Conservation (phyloP, 495 filamentous ascomycete species). For the Aspergillus taichungensis region DNA sequence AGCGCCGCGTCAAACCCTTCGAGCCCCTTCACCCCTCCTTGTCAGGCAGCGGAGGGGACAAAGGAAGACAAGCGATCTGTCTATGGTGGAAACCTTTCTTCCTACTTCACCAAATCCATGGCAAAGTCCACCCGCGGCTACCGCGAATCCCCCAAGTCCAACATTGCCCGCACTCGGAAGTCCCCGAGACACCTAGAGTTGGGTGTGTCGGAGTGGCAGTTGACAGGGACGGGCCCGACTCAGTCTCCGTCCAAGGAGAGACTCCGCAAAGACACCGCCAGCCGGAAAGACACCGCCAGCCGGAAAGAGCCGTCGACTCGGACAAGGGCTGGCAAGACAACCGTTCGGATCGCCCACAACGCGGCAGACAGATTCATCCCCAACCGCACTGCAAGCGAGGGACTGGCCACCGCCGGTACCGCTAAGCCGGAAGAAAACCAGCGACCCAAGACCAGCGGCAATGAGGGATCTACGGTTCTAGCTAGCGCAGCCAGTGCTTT, state of each 20-base stretch:
- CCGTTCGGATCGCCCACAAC: constrained; percentile 62
- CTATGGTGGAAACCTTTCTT: constrained; percentile 63
- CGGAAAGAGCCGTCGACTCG: constrained; percentile 55
- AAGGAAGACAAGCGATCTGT: constrained; percentile 46
- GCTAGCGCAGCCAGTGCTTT: constrained; percentile 59
- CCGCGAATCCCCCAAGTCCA: constrained; percentile 84
- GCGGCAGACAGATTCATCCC: constrained; percentile 95
- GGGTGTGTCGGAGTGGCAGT: constrained; percentile 83
- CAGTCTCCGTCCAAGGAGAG: constrained; percentile 67
- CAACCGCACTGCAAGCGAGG: constrained; percentile 81
- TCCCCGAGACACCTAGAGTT: constrained; percentile 79
- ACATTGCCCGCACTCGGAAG: constrained; percentile 67
- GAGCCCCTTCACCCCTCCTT: constrained; percentile 75
- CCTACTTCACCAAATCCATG: constrained; percentile 58
- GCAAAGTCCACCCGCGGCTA: constrained; percentile 25
- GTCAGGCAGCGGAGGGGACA: constrained; percentile 33
- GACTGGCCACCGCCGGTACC: constrained; percentile 68
- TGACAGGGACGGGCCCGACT: constrained; percentile 68
- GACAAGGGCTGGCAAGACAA: constrained; percentile 55
- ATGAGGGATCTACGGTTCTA: constrained; percentile 63
- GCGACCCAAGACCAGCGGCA: constrained; percentile 58
- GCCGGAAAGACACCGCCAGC: constrained; percentile 37
- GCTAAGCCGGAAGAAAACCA: constrained; percentile 69
- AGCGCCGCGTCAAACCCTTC: constrained; percentile 44
- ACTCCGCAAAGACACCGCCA: constrained; percentile 39